phyloP scores from a whole-genome alignment of 2,329 filamentous ascomycete species.

The Anthostomella pinea region DNA sequence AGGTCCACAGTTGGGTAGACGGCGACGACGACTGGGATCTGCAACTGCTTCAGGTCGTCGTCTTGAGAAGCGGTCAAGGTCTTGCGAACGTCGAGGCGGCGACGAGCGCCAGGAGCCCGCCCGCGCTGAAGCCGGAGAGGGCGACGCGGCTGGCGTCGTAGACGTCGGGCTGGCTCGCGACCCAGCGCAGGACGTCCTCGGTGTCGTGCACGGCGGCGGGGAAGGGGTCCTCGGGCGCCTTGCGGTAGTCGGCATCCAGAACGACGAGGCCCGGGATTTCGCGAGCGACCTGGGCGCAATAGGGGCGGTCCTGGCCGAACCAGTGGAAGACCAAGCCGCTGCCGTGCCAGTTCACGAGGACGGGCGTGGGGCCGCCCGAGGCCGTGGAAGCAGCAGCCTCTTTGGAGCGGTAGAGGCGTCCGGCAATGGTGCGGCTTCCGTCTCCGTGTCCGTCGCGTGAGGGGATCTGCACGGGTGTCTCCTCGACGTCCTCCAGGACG shows the following conservation, averaged over 20 bases:
- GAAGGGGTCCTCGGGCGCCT: slow-evolving; percentile 25
- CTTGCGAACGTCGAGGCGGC: too few relatives aligned
- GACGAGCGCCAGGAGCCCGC: slow-evolving; percentile 9
- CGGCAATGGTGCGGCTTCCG: too few relatives aligned
- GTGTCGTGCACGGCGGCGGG: slow-evolving; percentile 13
- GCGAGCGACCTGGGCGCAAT: slow-evolving; percentile 14
- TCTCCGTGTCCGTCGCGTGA: too few relatives aligned
- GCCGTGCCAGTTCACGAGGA: slow-evolving; percentile 19
- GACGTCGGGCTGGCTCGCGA: slow-evolving; percentile 4
- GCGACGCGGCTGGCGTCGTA: slow-evolving; percentile 8
- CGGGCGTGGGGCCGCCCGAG: too few relatives aligned
- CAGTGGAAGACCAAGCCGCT: slow-evolving; percentile 16
- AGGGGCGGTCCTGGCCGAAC: slow-evolving; percentile 12
- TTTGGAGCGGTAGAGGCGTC: too few relatives aligned
- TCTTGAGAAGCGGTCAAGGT: too few relatives aligned
- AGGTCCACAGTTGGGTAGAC: too few relatives aligned
- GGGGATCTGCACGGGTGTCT: too few relatives aligned
- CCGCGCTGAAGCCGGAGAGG: slow-evolving; percentile 11
- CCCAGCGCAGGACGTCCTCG: slow-evolving; percentile 12
- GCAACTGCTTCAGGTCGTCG: too few relatives aligned
- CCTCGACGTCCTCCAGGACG: too few relatives aligned
- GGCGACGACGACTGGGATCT: too few relatives aligned
- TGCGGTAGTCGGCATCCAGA: slow-evolving; percentile 29
- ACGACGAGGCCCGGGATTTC: slow-evolving; percentile 25
- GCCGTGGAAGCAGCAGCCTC: too few relatives aligned